A percentile compares a stretch with the other conserved stretches of the same genome.
These are phyloP conservation scores for Adansonia digitata DNA, from an alignment of 345 rosid species.

Conservation along the genomic window DNA sequence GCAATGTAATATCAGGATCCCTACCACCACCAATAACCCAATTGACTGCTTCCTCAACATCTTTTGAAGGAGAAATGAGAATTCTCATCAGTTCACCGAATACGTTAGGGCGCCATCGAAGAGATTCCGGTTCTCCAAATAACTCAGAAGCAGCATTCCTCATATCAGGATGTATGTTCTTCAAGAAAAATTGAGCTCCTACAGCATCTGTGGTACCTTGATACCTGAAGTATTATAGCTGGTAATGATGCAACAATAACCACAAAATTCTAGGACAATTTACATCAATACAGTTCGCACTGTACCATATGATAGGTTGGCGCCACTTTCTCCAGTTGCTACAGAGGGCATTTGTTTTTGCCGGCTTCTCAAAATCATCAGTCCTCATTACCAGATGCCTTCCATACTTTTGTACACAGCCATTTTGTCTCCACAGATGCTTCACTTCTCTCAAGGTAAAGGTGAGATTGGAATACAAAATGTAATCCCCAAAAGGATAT, in stretches of 20 bases:
- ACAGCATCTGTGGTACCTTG: constrained; percentile 94
- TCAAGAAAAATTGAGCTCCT: constrained; percentile 87
- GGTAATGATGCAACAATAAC: constrained; percentile 2
- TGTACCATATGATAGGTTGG: constrained; percentile 84
- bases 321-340: constrained; percentile 89
- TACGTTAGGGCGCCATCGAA: constrained; percentile 61
- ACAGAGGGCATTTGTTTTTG: constrained; percentile 70
- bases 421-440: constrained; percentile 79
- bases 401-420: constrained; percentile 53
- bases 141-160: constrained; percentile 63
- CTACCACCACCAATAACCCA: constrained; percentile 58
- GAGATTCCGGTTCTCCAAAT: constrained; percentile 61
- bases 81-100: constrained; percentile 89
- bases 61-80: constrained; percentile 74
- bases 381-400: constrained; percentile 75
- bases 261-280: not conserved
- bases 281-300: constrained; percentile 11
- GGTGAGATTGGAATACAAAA: constrained; percentile 65
- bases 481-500: constrained; percentile 89
- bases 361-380: constrained; percentile 90
- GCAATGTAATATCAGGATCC: constrained; percentile 85
- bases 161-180: constrained; percentile 81
- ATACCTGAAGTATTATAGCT: constrained; percentile 50
- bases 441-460: constrained; percentile 83
- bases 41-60: constrained; percentile 70